Conservation (phyloP, 2,329 filamentous ascomycete genomes). For the Fusarium nodosum region DNA sequence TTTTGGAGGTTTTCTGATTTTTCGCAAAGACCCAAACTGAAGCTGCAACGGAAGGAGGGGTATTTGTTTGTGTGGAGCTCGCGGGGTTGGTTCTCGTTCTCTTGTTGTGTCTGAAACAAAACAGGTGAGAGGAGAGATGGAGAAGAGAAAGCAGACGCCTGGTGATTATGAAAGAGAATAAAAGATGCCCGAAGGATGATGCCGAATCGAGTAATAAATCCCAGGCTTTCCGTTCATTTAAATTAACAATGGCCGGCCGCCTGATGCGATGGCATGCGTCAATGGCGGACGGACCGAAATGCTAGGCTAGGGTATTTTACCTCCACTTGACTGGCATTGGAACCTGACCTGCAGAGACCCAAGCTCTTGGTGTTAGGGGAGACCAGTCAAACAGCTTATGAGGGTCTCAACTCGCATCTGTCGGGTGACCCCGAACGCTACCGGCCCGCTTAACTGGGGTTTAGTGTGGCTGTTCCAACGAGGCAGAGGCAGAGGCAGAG, state of each 20-base stretch:
- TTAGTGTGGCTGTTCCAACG: constrained; percentile 25
- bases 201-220: constrained; percentile 24
- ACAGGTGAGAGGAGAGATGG: not conserved
- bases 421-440: constrained; percentile 46
- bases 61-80: constrained; percentile 33
- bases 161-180: constrained; percentile 16
- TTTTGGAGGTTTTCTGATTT: not conserved
- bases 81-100: constrained; percentile 11
- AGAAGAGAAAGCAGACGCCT: not conserved
- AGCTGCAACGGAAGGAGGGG: constrained; percentile 32
- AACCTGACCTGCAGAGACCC: constrained; percentile 45
- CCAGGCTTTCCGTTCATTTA: constrained; percentile 12
- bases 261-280: constrained; percentile 21
- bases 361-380: constrained; percentile 25
- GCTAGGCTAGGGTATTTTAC: constrained; percentile 1
- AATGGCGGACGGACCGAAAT: constrained; percentile 37
- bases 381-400: constrained; percentile 39
- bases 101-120: not conserved
- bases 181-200: constrained; percentile 19
- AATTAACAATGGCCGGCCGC: constrained; percentile 24
- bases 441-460: constrained; percentile 42
- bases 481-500: constrained; percentile 20
- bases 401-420: constrained; percentile 17
- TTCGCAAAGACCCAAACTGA: constrained; percentile 21
- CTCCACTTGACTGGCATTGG: constrained; percentile 21